phyloP scores from a whole-genome alignment of 2,329 filamentous ascomycete genomes.

The Cladosporium sp. region DNA sequence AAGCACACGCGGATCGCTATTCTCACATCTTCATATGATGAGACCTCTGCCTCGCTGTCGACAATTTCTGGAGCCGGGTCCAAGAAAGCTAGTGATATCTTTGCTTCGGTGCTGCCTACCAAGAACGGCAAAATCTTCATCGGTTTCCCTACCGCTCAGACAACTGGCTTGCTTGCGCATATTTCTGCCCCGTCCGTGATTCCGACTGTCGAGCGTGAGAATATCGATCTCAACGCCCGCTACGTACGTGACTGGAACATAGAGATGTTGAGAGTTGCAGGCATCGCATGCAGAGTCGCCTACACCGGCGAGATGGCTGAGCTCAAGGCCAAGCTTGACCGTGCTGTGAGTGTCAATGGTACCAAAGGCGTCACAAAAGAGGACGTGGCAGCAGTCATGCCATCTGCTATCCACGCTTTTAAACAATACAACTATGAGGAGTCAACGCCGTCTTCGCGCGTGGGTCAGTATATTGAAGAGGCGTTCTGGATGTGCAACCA shows the following conservation, averaged over 20 bases:
- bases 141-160: conserved; percentile 95
- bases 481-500: conserved; percentile 92
- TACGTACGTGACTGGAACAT: conserved; percentile 95
- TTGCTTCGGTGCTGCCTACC: conserved; percentile 82
- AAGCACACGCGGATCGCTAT: conserved; percentile 82
- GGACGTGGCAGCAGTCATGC: conserved; percentile 64
- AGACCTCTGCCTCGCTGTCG: conserved; percentile 62
- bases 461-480: conserved; percentile 85
- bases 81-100: conserved; percentile 68
- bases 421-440: conserved; percentile 85
- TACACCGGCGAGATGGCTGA: conserved; percentile 84
- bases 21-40: conserved; percentile 86
- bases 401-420: conserved; percentile 75
- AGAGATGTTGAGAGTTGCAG: conserved; percentile 85
- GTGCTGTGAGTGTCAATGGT: conserved; percentile 30
- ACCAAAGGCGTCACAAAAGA: conserved; percentile 53
- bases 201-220: conserved; percentile 93
- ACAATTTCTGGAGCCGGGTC: conserved; percentile 45
- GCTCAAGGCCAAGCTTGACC: conserved; percentile 53
- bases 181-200: conserved; percentile 95
- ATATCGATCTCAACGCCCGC: conserved; percentile 91
- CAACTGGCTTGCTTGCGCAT: conserved; percentile 88
- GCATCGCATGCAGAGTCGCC: conserved; percentile 82
- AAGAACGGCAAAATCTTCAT: conserved; percentile 94
- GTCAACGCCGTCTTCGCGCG: conserved; percentile 80